phyloP scores from a whole-genome alignment of 2,329 filamentous ascomycete genomes.

The Bipolaris zeicola region DNA sequence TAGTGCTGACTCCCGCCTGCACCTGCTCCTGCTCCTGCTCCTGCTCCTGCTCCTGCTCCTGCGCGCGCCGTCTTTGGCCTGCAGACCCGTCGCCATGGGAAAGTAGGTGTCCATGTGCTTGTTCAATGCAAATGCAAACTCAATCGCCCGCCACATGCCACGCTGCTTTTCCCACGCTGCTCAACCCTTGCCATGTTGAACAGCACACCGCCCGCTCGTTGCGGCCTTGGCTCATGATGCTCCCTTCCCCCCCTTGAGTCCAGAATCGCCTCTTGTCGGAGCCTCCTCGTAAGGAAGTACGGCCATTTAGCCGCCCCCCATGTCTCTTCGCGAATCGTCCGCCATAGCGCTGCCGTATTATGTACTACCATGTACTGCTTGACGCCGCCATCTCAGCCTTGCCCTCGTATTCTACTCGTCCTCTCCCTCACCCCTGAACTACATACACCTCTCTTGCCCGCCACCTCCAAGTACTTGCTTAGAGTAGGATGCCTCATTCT shows the following conservation, averaged over 20 bases:
- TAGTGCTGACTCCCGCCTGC: constrained; percentile 17
- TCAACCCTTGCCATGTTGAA: background rate
- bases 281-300: background rate
- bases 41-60: no score
- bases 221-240: no score
- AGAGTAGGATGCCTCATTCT: background rate
- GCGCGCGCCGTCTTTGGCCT: no score
- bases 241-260: background rate
- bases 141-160: background rate
- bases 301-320: constrained; percentile 3
- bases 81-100: no score
- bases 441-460: background rate
- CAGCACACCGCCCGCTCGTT: background rate
- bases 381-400: background rate
- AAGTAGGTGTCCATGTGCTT: background rate
- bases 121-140: background rate
- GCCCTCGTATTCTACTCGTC: background rate
- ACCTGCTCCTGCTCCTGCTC: background rate
- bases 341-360: constrained; percentile 4
- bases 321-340: constrained; percentile 1
- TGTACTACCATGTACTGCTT: background rate
- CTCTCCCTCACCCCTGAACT: constrained; percentile 4
- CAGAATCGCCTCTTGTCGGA: background rate
- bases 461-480: no score
- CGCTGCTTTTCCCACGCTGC: background rate